These are phyloP conservation scores for Ophiostoma fasciatum DNA, from an alignment of 2,329 filamentous ascomycete species.

Conservation along the genomic window DNA sequence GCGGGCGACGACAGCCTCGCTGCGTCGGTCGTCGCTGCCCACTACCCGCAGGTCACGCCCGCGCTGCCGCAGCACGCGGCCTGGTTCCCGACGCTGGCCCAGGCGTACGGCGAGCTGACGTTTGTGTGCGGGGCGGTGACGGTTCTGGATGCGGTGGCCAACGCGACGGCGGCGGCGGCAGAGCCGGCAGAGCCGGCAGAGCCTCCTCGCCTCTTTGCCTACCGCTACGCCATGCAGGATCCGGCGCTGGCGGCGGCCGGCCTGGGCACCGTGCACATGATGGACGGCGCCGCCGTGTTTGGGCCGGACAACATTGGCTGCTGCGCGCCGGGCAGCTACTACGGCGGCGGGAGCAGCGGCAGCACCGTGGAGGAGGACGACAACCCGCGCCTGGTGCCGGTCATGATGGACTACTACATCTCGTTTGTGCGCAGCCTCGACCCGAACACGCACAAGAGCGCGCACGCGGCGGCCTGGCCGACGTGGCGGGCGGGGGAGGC, in stretches of 20 bases:
- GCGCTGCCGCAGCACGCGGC: constrained; percentile 22
- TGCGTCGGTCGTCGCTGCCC: neutral
- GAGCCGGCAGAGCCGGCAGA: neutral
- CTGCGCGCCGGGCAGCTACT: constrained; percentile 20
- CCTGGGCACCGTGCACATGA: constrained; percentile 32
- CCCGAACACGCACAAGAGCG: constrained; percentile 22
- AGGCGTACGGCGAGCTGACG: constrained; percentile 29
- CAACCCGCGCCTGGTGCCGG: constrained; percentile 28
- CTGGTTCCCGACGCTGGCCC: constrained; percentile 29
- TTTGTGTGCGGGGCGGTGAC: constrained; percentile 29
- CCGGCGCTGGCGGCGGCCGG: constrained; percentile 20
- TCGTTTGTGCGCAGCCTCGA: constrained; percentile 31
- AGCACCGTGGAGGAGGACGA: neutral
- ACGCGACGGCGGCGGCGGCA: neutral
- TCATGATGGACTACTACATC: constrained; percentile 35
- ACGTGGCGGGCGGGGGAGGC: constrained; percentile 17
- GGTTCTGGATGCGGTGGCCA: constrained; percentile 21
- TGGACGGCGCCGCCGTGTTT: constrained; percentile 33
- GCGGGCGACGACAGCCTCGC: constrained; percentile 17
- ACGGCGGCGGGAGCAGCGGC: constrained; percentile 20
- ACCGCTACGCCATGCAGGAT: constrained; percentile 35
- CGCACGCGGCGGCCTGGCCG: constrained; percentile 26
- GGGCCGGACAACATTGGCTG: constrained; percentile 24
- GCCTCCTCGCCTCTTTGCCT: constrained; percentile 27
- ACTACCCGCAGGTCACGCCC: constrained; percentile 7